Percentiles rank a stretch among this genome's conserved stretches.
Evolutionary conservation across 2,329 filamentous ascomycete genomes (phyloP).

Genomic region (Beauveria scarabaeidicola): DNA sequence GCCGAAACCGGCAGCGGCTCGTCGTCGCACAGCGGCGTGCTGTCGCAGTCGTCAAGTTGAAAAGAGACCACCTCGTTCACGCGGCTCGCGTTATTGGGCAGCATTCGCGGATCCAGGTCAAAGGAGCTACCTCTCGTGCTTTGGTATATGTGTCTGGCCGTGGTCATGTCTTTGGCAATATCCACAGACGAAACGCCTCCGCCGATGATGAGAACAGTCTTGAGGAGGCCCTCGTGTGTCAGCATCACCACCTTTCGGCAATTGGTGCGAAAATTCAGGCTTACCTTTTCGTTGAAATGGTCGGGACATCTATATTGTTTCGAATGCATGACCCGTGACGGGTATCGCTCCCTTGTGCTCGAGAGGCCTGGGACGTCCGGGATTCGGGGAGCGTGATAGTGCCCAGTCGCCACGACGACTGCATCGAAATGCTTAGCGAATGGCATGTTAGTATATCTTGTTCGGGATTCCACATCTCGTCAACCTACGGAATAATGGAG

Average conservation of each 20-base stretch:
- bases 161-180: conserved; percentile 31
- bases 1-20: conserved; percentile 40
- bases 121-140: conserved; percentile 50
- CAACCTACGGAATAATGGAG: neutral
- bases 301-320: neutral
- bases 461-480: rapidly evolving
- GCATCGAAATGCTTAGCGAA: conserved; percentile 46
- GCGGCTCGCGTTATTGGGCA: conserved; percentile 45
- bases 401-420: conserved; percentile 57
- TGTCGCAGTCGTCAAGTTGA: conserved; percentile 20
- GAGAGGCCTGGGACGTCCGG: conserved; percentile 51
- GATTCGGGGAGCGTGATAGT: conserved; percentile 56
- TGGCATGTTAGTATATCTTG: neutral
- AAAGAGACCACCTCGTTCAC: conserved; percentile 44
- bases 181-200: conserved; percentile 38
- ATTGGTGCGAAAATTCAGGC: too few species aligned
- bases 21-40: conserved; percentile 12
- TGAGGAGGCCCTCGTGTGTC: conserved; percentile 46
- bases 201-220: conserved; percentile 45
- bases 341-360: conserved; percentile 46
- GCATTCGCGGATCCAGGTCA: conserved; percentile 44
- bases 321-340: neutral
- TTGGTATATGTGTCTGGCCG: conserved; percentile 32
- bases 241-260: neutral
- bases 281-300: neutral